Percentiles rank a stretch among this genome's conserved stretches.
These are phyloP conservation scores for Vitis rupestris DNA, from an alignment of 164 flowering plant species.

Conservation along the genomic window DNA sequence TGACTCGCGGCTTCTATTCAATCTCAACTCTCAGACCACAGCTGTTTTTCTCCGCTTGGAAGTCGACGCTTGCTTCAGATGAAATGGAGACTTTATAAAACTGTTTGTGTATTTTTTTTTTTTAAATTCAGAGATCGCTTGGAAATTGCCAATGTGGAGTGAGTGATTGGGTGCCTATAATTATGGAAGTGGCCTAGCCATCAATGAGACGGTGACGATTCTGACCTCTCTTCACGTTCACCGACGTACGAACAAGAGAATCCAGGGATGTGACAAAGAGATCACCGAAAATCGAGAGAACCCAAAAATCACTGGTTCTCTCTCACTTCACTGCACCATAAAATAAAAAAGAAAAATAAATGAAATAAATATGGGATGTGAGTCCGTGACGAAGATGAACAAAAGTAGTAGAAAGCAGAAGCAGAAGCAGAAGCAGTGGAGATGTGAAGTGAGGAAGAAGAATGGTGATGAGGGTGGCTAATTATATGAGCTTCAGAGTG, in stretches of 20 bases:
- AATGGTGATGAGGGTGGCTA: not conserved
- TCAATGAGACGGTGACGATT: too few relatives aligned
- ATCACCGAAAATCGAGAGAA: not conserved
- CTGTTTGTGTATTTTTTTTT: too few relatives aligned
- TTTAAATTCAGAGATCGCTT: too few relatives aligned
- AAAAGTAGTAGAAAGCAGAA: not conserved
- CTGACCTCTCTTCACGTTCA: slow-evolving; percentile 3
- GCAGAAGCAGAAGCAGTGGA: not conserved
- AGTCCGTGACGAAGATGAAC: not conserved
- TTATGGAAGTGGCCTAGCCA: too few relatives aligned
- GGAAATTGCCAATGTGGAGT: too few relatives aligned
- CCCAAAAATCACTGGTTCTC: too few relatives aligned
- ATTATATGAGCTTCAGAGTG: not conserved
- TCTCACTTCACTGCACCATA: too few relatives aligned
- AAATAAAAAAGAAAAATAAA: too few relatives aligned
- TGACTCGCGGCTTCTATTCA: not conserved
- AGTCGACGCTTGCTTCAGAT: not conserved
- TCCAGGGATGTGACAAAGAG: slow-evolving; percentile 6
- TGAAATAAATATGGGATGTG: too few relatives aligned
- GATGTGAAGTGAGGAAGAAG: not conserved
- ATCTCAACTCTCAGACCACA: not conserved
- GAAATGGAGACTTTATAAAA: too few relatives aligned
- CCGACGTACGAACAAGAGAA: not conserved
- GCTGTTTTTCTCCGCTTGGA: not conserved
- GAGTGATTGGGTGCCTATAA: too few relatives aligned